Base-by-base conservation (phyloP, 1,284 basidiomycete genomes). In the Thelephora terrestris region DNA sequence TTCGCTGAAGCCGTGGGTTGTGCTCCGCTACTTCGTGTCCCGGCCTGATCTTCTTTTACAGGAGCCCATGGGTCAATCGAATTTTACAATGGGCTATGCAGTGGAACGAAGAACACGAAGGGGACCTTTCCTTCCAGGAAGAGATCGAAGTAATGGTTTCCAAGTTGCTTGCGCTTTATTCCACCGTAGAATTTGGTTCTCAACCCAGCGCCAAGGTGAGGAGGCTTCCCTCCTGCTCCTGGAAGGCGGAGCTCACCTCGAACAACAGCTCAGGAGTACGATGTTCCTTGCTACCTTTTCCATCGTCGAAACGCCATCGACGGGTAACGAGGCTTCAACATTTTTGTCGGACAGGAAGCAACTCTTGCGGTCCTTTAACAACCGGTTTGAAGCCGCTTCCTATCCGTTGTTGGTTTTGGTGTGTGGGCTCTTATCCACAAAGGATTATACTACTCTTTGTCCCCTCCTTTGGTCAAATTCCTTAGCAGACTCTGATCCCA, bases 361-460 rank as follows among this genome's bases (percentile, higher is more conserved):
- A 20, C 55, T 77, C 6, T 49, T 82, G 20, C 61, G 61, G 14
- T 69, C 69, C 0, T 55, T 81, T 5, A 57, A 67, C 0, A 71
- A 69, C 48, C 73, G 73, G 7, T 70, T 78, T 42, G 53, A 66
- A 2, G 59, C 66, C 12, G 74, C 71, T 48, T 64, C 69, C 1
- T 63, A 83, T 53, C 74, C 77, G 50, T 65, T 85, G 7, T 64
- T 85, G 9, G 82, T 85, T 5, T 63, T 75, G 3, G 64, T 85
- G 47, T 81, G 77, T 4, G 71, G 72, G 0, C 55, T 80, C 34
- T 59, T 85, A 35, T 63, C 64, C 9, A 49, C 62, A 1, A 68
- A 73, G 9, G 74, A 84, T 48, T 75, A 75, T 53, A 53, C 61
- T 18, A 62, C 60, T 3, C 63, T 86, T 23, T 73, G 71, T 0